Evolutionary conservation across 257 asterid species (phyloP), one percentile per base, ranked within the genome.

Genomic region (Plectranthus barbatus): DNA sequence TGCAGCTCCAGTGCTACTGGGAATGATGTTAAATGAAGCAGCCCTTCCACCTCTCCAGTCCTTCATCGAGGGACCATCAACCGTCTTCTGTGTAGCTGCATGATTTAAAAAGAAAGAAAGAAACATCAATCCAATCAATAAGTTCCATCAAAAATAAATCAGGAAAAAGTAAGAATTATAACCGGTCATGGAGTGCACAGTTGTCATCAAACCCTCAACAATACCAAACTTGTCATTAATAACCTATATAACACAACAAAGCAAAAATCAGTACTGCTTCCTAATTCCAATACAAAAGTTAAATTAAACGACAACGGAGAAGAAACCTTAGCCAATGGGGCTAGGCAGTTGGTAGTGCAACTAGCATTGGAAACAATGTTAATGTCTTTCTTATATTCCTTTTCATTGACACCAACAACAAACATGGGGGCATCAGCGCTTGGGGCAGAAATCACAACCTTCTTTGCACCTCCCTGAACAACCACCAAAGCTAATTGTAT

Each of bases 261-360:
- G 31, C 31, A 26, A 26, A 26, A 26, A 26, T 26, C 31, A 26
- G 31, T 26, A 26, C 31, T 26, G 31, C 31, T 26, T 26, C 5
- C 5, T 1, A 26, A 26, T 26, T 26, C 5, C 5, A 26, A 26
- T 26, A 26, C 31, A 26, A 26, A 26, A 26, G n/a, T n/a, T n/a
- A 26, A 26, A 26, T 26, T n/a, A n/a, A n/a, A n/a, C n/a, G n/a
- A n/a, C n/a, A 26, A 26, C 31, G 5, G 31, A 26, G 31, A 26
- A 36, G 31, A 23, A 6, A 86, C 94, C 91, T 90, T 86, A 10
- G 97, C 94, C 59, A 90, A 42, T 55, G 94, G 97, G 65, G 97
- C 97, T 56, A 86, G 84, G 63, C 95, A 86, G 67, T 89, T 89
- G 67, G 94, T 89, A 24, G 97, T 86, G 77, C 97, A 90, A 66